Evolutionary conservation across 345 rosid species (phyloP).

Genomic region (Dipteronia sinensis): DNA sequence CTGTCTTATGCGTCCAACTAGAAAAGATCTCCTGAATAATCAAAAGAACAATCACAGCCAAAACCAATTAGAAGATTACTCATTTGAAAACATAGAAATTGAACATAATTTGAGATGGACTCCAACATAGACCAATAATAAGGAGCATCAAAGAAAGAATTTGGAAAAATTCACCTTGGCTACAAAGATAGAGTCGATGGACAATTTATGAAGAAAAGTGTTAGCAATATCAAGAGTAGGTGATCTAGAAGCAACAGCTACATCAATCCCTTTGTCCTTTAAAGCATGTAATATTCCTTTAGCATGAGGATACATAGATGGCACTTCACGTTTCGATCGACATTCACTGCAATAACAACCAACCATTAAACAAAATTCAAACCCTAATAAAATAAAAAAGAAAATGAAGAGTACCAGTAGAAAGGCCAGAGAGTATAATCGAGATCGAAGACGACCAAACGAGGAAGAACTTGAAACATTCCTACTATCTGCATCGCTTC

Average conservation of each 20-base stretch:
- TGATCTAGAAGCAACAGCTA: constrained; percentile 84
- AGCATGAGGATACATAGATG: constrained; percentile 78
- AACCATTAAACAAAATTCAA: not conserved
- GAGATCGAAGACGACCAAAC: constrained; percentile 74
- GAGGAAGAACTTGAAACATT: constrained; percentile 64
- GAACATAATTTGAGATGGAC: too few relatives aligned
- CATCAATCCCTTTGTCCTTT: constrained; percentile 69
- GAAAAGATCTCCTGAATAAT: constrained; percentile 69
- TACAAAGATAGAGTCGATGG: constrained; percentile 53
- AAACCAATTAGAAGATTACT: not conserved
- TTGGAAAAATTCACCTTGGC: constrained; percentile 49
- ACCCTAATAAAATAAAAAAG: not conserved
- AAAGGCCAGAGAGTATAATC: constrained; percentile 93
- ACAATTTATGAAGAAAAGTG: constrained; percentile 65
- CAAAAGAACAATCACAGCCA: constrained; percentile 4
- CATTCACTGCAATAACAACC: constrained; percentile 44
- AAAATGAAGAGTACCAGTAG: constrained; percentile 49
- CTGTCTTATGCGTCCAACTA: constrained; percentile 39
- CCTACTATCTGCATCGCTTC: constrained; percentile 60
- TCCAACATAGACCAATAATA: too few relatives aligned
- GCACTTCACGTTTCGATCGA: constrained; percentile 69
- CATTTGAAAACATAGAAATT: not conserved
- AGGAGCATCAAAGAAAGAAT: not conserved
- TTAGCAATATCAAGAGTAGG: constrained; percentile 74
- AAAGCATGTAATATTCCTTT: constrained; percentile 64